Base-by-base conservation (phyloP, 2,329 filamentous ascomycete species). In the Ceratocystis variospora region DNA sequence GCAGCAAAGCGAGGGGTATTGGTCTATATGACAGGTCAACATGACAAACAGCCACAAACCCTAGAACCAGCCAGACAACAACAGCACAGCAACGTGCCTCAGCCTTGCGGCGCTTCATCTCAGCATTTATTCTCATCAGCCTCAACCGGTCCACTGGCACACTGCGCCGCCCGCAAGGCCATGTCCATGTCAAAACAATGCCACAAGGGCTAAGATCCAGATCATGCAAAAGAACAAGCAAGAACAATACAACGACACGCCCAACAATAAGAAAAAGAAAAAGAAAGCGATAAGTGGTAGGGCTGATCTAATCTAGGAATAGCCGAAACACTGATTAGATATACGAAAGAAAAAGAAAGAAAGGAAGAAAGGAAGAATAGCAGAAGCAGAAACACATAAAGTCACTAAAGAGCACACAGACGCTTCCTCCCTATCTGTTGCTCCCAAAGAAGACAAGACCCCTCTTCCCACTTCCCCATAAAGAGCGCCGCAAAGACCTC, bases 301-400 rank as follows among this genome's bases (percentile, higher is more conserved):
- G 50, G 50, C 50, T 57, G 50, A 57, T 57, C 50, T 57, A 28
- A 57, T 57, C 22, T 17, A 57, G 50, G 50, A 57, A 57, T 57
- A 57, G 22, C 50, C 50, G 50, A 57, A 57, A 57, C 50, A 22
- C 50, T 31, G 50, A 50, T 50, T 22, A 19, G 46, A 50, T 50
- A 22, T 50, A 50, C 22, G 46, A 50, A 10, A 17, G n/a, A 22
- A 50, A 22, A 22, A 48, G 45, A 19, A 46, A 17, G 45, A 46
- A 19, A 48, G 50, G 50, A 55, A 22, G 50, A 22, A 7, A 12
- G n/a, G n/a, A 55, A 55, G 50, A 25, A 55, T 22, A 25, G n/a
- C 50, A 22, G 28, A 22, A 57, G 50, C 22, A 57, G 22, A 22
- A 22, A 50, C 22, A 28, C 50, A 15, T 15, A 57, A 57, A 57